Base-by-base conservation (phyloP, 768 basidiomycete species). In the Trametes cubensis region DNA sequence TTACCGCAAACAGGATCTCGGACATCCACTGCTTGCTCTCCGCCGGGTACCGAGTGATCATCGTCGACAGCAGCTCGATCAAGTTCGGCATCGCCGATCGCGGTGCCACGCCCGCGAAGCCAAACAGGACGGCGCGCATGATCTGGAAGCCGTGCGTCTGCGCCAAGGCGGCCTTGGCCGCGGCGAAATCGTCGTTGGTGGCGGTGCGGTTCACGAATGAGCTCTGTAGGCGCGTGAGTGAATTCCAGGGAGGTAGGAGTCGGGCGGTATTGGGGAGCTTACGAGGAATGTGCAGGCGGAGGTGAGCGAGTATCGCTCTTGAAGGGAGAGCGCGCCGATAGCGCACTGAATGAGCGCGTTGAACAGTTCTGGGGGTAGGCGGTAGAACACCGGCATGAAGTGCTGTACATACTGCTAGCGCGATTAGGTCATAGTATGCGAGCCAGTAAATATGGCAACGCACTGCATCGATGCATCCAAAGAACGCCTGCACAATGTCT, bases 401-500 rank as follows among this genome's bases (percentile, higher is more conserved):
- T 89, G 82, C 56, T 83, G 82, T 4, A 84, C 85, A 45, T 77
- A 71, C 77, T 77, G 53, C 11, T 6, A 51, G 18, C 15, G 25
- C 28, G 0, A 58, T 60, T 21, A 55, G 50, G 23, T 52, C 21
- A 11, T 18, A 3, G 26, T 40, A 5, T 17, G n/a, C 18, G 1
- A 17, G 10, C 17, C 41, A 34, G n/a, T 4, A 7, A 4, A 42
- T 46, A 5, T 38, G 58, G 48, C 28, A 21, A 78, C 83, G 49
- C 63, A 92, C 91, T 47, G 84, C 81, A 47, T 93, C 91, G 79
- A 91, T 82, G 70, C 87, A 95, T 10, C 81, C 81, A 74, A 95
- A 96, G 73, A 95, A 95, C 25, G 86, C 87, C 70, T 94, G 93
- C 17, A 94, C 92, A 26, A 96, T 84, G 71, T 96, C 95, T 0